These are phyloP conservation scores for Saccharomycopsis fermentans DNA, from an alignment of 805 yeast genomes.

Conservation along the genomic window DNA sequence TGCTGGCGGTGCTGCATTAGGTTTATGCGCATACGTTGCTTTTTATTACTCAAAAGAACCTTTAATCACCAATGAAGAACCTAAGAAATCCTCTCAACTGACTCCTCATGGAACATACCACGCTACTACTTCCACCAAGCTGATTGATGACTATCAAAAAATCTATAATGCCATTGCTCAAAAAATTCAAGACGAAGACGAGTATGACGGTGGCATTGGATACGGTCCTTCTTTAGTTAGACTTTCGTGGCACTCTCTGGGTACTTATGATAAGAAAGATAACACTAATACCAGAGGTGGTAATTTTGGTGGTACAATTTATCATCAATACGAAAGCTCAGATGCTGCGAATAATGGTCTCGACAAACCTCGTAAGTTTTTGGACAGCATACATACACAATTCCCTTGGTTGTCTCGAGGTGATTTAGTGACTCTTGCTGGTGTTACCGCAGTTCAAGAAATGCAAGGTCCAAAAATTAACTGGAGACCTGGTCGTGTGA, in stretches of 20 bases:
- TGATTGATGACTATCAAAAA: conserved; percentile 45
- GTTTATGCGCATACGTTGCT: background rate
- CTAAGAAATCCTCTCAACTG: background rate
- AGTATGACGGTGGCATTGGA: conserved; percentile 56
- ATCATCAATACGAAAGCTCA: conserved; percentile 35
- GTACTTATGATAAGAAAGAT: conserved; percentile 58
- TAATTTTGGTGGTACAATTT: conserved; percentile 62
- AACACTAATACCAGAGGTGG: conserved; percentile 48
- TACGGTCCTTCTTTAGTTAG: conserved; percentile 73
- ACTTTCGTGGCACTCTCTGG: conserved; percentile 80
- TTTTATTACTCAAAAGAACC: background rate
- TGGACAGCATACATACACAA: conserved; percentile 42
- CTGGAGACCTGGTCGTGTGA: conserved; percentile 80
- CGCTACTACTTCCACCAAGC: conserved; percentile 1
- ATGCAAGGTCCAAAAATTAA: conserved; percentile 67
- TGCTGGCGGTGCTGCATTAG: background rate
- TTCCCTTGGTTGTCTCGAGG: conserved; percentile 70
- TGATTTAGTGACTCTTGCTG: conserved; percentile 71
- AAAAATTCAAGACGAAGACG: conserved; percentile 43
- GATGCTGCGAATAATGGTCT: conserved; percentile 60
- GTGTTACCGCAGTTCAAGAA: conserved; percentile 69
- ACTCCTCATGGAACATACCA: background rate
- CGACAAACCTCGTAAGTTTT: conserved; percentile 43
- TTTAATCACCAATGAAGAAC: background rate
- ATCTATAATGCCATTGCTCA: conserved; percentile 67